Conservation (phyloP, 2,329 filamentous ascomycete species). For the Pseudogymnoascus sp. region DNA sequence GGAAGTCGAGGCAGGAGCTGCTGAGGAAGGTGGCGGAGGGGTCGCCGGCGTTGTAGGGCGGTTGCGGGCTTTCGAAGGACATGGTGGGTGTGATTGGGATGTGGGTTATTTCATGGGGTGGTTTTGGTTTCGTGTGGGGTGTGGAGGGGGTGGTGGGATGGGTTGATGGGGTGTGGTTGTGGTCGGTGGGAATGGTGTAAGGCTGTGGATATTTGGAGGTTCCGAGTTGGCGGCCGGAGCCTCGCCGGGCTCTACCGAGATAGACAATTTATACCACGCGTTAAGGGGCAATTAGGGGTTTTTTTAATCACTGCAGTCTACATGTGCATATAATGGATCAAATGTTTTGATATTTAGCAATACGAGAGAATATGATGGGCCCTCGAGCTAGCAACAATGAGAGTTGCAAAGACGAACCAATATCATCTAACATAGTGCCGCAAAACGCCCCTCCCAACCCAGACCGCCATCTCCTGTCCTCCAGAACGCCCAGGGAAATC, state of each 20-base stretch:
- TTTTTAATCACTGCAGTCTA: not conserved
- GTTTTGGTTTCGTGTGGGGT: not conserved
- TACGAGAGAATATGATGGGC: not conserved
- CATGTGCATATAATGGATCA: not conserved
- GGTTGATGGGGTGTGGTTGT: not conserved
- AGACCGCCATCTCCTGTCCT: not conserved
- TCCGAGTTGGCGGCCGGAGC: not conserved
- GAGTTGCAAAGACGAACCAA: not conserved
- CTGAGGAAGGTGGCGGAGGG: slow-evolving; percentile 69
- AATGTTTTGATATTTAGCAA: not conserved
- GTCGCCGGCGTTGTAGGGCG: slow-evolving; percentile 65
- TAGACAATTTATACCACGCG: not conserved
- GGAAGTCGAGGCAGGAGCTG: slow-evolving; percentile 82
- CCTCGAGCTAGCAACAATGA: not conserved
- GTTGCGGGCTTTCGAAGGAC: slow-evolving; percentile 66
- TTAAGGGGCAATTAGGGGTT: not conserved
- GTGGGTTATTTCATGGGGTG: not conserved
- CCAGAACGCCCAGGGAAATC: slow-evolving; percentile 3
- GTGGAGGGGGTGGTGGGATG: not conserved
- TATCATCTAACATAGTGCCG: not conserved
- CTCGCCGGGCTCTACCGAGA: slow-evolving; percentile 4
- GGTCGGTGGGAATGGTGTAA: not conserved
- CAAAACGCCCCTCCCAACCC: not conserved
- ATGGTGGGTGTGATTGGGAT: slow-evolving; percentile 36
- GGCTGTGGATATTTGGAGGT: slow-evolving; percentile 6